A percentile compares a stretch with the other conserved stretches of the same genome.
Conservation (phyloP, 306 rosid genomes). For the Gleditsia sinensis region DNA sequence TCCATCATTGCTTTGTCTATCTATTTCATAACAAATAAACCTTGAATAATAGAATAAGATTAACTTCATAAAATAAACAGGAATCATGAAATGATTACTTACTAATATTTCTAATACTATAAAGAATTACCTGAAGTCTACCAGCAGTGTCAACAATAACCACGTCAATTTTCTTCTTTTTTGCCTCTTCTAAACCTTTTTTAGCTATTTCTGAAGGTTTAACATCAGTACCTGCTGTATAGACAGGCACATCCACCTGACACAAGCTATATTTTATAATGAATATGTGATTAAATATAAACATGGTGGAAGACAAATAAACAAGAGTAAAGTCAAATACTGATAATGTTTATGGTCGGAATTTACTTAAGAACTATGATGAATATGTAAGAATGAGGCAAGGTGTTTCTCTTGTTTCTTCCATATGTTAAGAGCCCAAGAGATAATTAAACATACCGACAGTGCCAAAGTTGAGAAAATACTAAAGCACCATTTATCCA, state of each 20-base stretch:
- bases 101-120: constrained; percentile 7
- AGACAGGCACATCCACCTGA: constrained; percentile 95
- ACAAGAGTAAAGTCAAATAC: not conserved
- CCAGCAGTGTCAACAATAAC: constrained; percentile 98
- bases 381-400: not conserved
- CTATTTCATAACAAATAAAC: constrained; percentile 45
- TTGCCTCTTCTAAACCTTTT: constrained; percentile 95
- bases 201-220: constrained; percentile 88
- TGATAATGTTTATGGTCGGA: constrained; percentile 17
- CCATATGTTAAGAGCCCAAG: constrained; percentile 12
- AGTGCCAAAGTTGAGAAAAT: constrained; percentile 19
- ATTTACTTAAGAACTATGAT: constrained; percentile 21
- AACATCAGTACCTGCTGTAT: constrained; percentile 83
- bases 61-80: not conserved
- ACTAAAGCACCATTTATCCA: constrained; percentile 21
- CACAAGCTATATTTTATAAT: constrained; percentile 51
- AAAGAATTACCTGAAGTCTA: constrained; percentile 86
- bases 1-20: constrained; percentile 98
- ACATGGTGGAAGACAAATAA: constrained; percentile 23
- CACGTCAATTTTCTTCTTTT: constrained; percentile 83
- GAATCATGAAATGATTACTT: constrained; percentile 7
- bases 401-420: constrained; percentile 1
- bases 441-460: constrained; percentile 23
- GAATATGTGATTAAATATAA: constrained; percentile 28
- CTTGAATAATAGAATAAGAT: constrained; percentile 21